phyloP scores from a whole-genome alignment of 805 yeast species.

The Starmerella lactis-condensi region DNA sequence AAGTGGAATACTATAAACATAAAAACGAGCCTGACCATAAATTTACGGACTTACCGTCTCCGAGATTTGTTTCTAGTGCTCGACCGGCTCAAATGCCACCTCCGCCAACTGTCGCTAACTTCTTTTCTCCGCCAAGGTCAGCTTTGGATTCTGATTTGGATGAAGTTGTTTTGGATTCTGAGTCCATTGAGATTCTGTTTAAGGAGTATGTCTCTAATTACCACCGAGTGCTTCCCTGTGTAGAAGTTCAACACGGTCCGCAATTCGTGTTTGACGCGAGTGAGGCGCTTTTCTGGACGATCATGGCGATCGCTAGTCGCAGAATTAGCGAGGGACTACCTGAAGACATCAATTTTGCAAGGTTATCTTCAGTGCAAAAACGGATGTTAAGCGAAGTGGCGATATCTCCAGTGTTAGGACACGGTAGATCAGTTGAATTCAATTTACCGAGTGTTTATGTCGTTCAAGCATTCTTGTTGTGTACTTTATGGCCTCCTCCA shows the following conservation, averaged over 20 bases:
- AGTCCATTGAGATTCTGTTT: conserved; percentile 43
- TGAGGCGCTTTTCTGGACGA: conserved; percentile 86
- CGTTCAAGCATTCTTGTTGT: conserved; percentile 77
- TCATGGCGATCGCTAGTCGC: conserved; percentile 67
- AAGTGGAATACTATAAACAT: conserved; percentile 1
- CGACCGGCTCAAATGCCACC: conserved; percentile 1
- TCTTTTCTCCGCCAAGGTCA: conserved; percentile 44
- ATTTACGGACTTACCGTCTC: conserved; percentile 9
- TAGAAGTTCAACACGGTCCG: conserved; percentile 65
- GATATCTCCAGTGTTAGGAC: conserved; percentile 64
- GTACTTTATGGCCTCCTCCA: conserved; percentile 90
- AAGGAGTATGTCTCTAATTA: conserved; percentile 56
- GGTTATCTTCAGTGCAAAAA: conserved; percentile 51
- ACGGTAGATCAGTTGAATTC: conserved; percentile 24
- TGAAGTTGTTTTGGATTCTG: conserved; percentile 40
- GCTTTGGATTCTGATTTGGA: conserved; percentile 28
- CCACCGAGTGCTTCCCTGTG: conserved; percentile 75
- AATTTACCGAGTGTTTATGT: conserved; percentile 84
- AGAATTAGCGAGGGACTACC: conserved; percentile 27
- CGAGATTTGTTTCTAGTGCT: conserved; percentile 5
- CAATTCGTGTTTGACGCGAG: conserved; percentile 61
- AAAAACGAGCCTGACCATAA: background rate
- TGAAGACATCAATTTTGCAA: conserved; percentile 30
- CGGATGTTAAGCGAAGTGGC: conserved; percentile 70
- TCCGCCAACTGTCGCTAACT: conserved; percentile 7